Percentiles rank a stretch among this genome's conserved stretches.
Conservation (phyloP, 345 rosid species). For the Punica granatum region DNA sequence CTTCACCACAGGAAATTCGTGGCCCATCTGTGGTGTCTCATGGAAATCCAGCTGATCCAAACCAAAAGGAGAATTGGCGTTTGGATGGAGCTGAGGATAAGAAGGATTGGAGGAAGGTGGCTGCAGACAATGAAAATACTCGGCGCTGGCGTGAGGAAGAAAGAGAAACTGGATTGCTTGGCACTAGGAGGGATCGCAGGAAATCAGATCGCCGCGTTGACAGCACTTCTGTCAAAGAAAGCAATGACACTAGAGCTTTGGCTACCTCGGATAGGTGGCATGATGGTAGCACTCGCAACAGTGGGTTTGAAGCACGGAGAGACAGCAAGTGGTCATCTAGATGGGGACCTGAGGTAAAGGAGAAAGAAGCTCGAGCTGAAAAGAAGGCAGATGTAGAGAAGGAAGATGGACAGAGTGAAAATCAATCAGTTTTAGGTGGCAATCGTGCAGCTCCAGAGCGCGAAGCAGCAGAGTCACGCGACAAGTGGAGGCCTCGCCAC, state of each 20-base stretch:
- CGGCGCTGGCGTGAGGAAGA: conserved; percentile 83
- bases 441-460: conserved; percentile 51
- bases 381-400: conserved; percentile 54
- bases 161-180: conserved; percentile 66
- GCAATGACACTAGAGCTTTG: conserved; percentile 41
- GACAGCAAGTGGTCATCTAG: conserved; percentile 96
- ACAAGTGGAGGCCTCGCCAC: conserved; percentile 97
- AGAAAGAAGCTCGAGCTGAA: conserved; percentile 58
- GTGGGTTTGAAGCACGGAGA: conserved; percentile 67
- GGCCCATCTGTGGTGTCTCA: conserved; percentile 23
- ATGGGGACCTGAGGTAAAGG: conserved; percentile 98
- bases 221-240: conserved; percentile 31
- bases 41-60: conserved; percentile 39
- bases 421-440: conserved; percentile 31
- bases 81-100: conserved; percentile 60
- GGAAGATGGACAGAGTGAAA: conserved; percentile 56
- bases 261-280: conserved; percentile 66
- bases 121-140: conserved; percentile 35
- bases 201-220: conserved; percentile 51
- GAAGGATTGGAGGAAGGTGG: conserved; percentile 57
- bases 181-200: conserved; percentile 54
- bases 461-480: conserved; percentile 67
- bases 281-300: conserved; percentile 48
- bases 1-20: conserved; percentile 38
- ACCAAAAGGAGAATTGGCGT: conserved; percentile 58